phyloP scores from a whole-genome alignment of 1,284 basidiomycete genomes.

The Cutaneotrichosporon cyanovorans region DNA sequence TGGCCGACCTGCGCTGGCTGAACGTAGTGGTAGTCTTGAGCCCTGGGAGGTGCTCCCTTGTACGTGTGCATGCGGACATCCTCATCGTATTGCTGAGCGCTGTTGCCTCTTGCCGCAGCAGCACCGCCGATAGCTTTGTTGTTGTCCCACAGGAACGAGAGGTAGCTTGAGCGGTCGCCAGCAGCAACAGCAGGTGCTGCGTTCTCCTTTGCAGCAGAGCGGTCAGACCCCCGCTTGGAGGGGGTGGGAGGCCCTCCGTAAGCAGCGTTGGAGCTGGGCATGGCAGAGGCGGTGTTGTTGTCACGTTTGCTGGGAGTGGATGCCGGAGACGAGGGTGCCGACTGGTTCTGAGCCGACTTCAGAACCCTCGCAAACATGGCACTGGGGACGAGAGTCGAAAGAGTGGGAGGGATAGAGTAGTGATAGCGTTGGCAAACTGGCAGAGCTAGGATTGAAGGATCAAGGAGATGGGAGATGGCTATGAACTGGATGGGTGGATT shows the following conservation, averaged over 20 bases:
- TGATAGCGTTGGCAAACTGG: too few species aligned
- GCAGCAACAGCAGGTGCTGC: constrained; percentile 7
- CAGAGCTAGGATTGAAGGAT: too few species aligned
- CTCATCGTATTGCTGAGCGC: constrained; percentile 13
- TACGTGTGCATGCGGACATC: constrained; percentile 47
- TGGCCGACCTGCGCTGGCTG: constrained; percentile 15
- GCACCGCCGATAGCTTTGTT: constrained; percentile 23
- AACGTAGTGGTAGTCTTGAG: constrained; percentile 15
- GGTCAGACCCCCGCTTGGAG: constrained; percentile 28
- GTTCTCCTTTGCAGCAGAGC: constrained; percentile 24
- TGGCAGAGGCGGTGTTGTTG: constrained; percentile 1
- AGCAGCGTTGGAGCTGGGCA: constrained; percentile 18
- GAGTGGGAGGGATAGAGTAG: too few species aligned
- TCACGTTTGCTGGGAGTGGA: constrained; percentile 4
- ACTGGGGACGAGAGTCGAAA: background rate
- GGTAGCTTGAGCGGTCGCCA: constrained; percentile 35
- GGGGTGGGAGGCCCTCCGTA: constrained; percentile 18
- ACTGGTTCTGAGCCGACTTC: constrained; percentile 13
- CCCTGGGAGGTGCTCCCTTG: constrained; percentile 25
- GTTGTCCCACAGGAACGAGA: constrained; percentile 38
- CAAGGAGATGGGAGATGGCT: background rate
- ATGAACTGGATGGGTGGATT: background rate
- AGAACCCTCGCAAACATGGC: constrained; percentile 13
- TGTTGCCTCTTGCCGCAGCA: constrained; percentile 23
- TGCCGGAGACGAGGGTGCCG: constrained; percentile 10